These are phyloP conservation scores for Psilocybe cubensis DNA, from an alignment of 768 basidiomycete genomes.

Conservation along the genomic window DNA sequence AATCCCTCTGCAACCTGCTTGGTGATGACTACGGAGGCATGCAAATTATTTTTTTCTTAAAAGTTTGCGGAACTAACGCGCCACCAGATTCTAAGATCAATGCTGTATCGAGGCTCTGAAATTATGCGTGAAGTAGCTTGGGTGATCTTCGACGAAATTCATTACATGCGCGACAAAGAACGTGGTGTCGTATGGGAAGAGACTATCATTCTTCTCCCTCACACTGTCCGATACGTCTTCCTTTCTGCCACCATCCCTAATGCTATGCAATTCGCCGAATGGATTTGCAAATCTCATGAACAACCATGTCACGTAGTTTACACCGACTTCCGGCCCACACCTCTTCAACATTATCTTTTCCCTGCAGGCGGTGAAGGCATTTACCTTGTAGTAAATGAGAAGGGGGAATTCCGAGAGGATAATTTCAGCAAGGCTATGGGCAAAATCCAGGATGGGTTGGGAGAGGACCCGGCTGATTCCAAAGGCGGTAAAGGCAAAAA, in stretches of 20 bases:
- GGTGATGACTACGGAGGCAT: conserved; percentile 98
- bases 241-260: conserved; percentile 99
- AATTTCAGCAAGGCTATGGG: conserved; percentile 99
- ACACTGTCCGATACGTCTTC: conserved; percentile 96
- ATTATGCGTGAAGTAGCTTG: conserved; percentile 99
- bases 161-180: conserved; percentile 99
- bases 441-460: conserved; percentile 78
- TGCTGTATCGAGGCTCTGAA: conserved; percentile 98
- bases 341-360: conserved; percentile 97
- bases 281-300: conserved; percentile 96
- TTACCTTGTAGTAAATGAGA: conserved; percentile 98
- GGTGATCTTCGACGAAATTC: conserved; percentile 99
- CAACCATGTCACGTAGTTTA: conserved; percentile 99
- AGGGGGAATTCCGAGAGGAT: conserved; percentile 95
- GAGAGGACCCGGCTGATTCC: conserved; percentile 92
- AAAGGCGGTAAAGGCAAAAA: conserved; percentile 84
- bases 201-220: conserved; percentile 95
- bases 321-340: conserved; percentile 98
- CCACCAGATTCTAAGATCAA: conserved; percentile 92
- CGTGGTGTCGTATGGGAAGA: conserved; percentile 99
- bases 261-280: conserved; percentile 99
- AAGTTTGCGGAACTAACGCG: background rate
- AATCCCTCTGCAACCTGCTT: conserved; percentile 96
- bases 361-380: conserved; percentile 97
- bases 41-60: background rate